Conservation (phyloP, 192 early-diverging fungal species). For the Gonapodya prolifera region DNA sequence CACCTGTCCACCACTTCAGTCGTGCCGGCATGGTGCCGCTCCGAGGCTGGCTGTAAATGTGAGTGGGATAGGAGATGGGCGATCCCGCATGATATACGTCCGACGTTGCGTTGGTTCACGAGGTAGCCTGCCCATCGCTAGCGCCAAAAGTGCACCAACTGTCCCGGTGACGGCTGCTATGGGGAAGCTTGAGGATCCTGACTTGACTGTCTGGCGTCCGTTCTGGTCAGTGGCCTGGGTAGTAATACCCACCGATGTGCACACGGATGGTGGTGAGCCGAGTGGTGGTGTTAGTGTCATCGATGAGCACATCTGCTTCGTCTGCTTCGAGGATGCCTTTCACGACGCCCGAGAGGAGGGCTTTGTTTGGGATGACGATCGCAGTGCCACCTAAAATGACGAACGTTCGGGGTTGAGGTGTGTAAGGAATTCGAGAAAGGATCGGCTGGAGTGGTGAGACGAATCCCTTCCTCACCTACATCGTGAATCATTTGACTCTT, state of each 20-base stretch:
- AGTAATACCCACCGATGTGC: background rate
- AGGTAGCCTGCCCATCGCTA: background rate
- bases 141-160: background rate
- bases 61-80: background rate
- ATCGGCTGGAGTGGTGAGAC: background rate
- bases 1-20: background rate
- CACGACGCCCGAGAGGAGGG: background rate
- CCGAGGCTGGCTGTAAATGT: background rate
- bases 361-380: background rate
- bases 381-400: background rate
- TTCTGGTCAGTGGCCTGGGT: background rate
- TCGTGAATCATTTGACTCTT: background rate
- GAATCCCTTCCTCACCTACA: background rate
- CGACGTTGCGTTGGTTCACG: background rate
- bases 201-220: background rate
- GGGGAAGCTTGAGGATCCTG: background rate
- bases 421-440: background rate
- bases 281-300: background rate
- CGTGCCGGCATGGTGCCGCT: background rate
- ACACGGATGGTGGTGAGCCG: background rate
- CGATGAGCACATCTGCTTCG: slow-evolving; percentile 1
- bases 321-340: background rate
- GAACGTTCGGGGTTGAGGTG: background rate
- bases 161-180: background rate
- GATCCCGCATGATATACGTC: background rate